Percentiles rank a stretch among this genome's conserved stretches.
phyloP scores from a whole-genome alignment of 345 rosid genomes.

The Ceriops decandra region DNA sequence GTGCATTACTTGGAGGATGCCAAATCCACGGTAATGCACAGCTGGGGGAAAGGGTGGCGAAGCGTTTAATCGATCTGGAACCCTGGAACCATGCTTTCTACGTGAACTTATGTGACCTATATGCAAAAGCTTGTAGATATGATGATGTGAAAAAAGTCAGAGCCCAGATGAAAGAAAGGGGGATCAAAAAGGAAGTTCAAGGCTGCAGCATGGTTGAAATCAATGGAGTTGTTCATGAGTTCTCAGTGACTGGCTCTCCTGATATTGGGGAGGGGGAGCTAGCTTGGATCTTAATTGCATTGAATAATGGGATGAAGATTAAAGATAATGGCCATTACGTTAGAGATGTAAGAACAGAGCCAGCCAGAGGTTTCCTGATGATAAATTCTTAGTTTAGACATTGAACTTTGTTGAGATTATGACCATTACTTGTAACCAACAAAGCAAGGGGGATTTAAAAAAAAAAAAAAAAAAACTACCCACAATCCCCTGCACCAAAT shows the following conservation, averaged over 20 bases:
- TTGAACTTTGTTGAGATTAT: too few relatives aligned
- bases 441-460: too few relatives aligned
- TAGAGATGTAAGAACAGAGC: not conserved
- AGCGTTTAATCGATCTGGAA: constrained; percentile 39
- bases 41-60: constrained; percentile 50
- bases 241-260: constrained; percentile 39
- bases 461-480: too few relatives aligned
- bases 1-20: constrained; percentile 64
- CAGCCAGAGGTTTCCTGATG: too few relatives aligned
- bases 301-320: constrained; percentile 32
- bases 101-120: constrained; percentile 47
- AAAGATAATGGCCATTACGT: not conserved
- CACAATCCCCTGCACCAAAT: too few relatives aligned
- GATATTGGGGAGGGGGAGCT: constrained; percentile 32
- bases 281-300: constrained; percentile 25
- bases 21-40: constrained; percentile 48
- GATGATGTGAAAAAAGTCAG: constrained; percentile 39
- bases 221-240: constrained; percentile 49
- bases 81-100: constrained; percentile 57
- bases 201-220: constrained; percentile 62
- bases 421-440: too few relatives aligned
- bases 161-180: constrained; percentile 42
- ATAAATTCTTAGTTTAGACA: too few relatives aligned
- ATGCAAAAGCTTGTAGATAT: constrained; percentile 50
- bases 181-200: constrained; percentile 44